phyloP scores from a whole-genome alignment of 805 yeast genomes.

The Ogataea methanolica region DNA sequence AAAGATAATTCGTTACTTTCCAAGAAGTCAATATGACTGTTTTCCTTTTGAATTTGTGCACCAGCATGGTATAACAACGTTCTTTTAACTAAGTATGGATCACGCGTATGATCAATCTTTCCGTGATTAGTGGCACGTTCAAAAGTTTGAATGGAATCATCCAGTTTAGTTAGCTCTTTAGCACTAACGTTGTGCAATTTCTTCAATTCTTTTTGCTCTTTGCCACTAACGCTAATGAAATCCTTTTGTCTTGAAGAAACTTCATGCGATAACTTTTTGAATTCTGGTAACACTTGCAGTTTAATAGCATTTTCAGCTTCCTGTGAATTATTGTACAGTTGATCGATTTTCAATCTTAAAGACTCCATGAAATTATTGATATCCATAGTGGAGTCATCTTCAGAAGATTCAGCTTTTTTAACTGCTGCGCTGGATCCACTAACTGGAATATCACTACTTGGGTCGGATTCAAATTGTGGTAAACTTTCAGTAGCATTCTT shows the following conservation, averaged over 20 bases:
- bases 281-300: constrained; percentile 36
- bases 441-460: constrained; percentile 19
- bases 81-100: constrained; percentile 44
- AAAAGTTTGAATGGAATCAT: constrained; percentile 17
- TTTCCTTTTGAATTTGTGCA: constrained; percentile 41
- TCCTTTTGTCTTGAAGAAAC: constrained; percentile 40
- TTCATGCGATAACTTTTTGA: constrained; percentile 36
- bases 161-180: constrained; percentile 24
- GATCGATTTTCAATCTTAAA: constrained; percentile 26
- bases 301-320: constrained; percentile 37
- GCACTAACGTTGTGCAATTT: constrained; percentile 30
- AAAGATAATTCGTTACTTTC: constrained; percentile 37
- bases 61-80: constrained; percentile 32
- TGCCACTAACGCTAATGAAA: constrained; percentile 30
- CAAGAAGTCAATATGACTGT: constrained; percentile 40
- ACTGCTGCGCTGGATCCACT: constrained; percentile 19
- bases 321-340: constrained; percentile 28
- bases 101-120: constrained; percentile 34
- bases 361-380: constrained; percentile 27
- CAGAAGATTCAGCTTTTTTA: constrained; percentile 1
- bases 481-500: constrained; percentile 13
- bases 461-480: constrained; percentile 29
- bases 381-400: constrained; percentile 7
- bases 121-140: constrained; percentile 7
- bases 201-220: constrained; percentile 37